phyloP scores from a whole-genome alignment of 2,329 filamentous ascomycete species.

The Trematosphaeria pertusa region DNA sequence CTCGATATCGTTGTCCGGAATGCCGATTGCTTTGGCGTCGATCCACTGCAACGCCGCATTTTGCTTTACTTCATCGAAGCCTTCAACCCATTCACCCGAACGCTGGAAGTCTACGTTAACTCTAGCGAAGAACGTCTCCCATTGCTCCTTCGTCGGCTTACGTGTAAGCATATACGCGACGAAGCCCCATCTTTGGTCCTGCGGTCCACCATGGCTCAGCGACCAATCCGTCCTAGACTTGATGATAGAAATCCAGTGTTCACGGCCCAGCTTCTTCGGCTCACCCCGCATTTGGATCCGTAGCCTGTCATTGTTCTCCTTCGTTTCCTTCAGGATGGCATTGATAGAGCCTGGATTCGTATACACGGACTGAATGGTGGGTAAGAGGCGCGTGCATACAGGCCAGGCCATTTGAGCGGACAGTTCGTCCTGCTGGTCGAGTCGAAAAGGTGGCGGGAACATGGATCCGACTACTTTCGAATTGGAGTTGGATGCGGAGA shows the following conservation, averaged over 20 bases:
- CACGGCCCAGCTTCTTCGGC: conserved; percentile 2
- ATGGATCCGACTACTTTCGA: conserved; percentile 10
- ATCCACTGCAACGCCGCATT: conserved; percentile 10
- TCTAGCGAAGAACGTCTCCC: conserved; percentile 7
- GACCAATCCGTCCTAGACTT: conserved; percentile 11
- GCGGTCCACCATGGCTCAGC: conserved; percentile 10
- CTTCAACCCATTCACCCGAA: conserved; percentile 11
- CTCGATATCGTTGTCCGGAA: conserved; percentile 13
- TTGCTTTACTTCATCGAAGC: conserved; percentile 4
- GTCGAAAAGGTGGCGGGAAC: conserved; percentile 5
- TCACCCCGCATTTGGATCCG: conserved; percentile 4
- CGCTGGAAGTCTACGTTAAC: conserved; percentile 3
- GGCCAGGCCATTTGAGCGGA: background rate
- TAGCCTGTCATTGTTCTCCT: background rate
- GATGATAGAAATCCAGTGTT: conserved; percentile 14
- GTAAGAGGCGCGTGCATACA: background rate
- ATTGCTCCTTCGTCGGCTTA: conserved; percentile 6
- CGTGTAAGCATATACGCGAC: conserved; percentile 11
- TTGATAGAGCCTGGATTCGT: background rate
- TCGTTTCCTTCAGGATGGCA: conserved; percentile 1
- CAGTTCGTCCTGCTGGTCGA: background rate
- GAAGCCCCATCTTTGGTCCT: conserved; percentile 13
- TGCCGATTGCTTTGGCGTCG: conserved; percentile 1
- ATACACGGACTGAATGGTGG: background rate
- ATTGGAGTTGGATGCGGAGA: background rate